Evolutionary conservation across 352 stramenopile species (phyloP).

Genomic region (Pythium monospermum): DNA sequence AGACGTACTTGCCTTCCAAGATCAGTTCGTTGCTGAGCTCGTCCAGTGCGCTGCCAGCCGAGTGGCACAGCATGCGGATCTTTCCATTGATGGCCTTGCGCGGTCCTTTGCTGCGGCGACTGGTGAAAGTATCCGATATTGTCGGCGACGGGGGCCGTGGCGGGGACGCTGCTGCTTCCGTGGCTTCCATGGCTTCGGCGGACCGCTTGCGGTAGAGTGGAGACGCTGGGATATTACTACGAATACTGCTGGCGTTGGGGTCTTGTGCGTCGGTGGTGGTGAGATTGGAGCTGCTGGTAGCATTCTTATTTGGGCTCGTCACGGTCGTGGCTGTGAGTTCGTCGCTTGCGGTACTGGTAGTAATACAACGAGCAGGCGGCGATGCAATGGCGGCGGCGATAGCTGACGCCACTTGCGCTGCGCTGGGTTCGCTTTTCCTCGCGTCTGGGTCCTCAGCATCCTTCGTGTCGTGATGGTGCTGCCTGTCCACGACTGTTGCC

Average conservation of each 20-base stretch:
- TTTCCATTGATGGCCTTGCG: constrained; percentile 86
- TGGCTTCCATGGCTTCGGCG: constrained; percentile 30
- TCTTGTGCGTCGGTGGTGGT: background rate
- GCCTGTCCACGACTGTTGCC: constrained; percentile 10
- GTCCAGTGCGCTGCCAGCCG: constrained; percentile 71
- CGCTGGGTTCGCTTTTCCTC: constrained; percentile 2
- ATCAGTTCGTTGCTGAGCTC: constrained; percentile 87
- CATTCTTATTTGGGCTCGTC: background rate
- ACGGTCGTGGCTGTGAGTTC: background rate
- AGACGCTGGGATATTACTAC: too few relatives aligned
- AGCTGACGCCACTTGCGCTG: background rate
- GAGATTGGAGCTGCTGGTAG: background rate
- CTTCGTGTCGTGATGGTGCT: constrained; percentile 12
- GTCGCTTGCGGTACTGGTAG: too few relatives aligned
- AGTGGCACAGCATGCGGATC: constrained; percentile 78
- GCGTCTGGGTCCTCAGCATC: too few relatives aligned
- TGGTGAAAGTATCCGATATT: background rate
- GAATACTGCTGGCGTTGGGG: background rate
- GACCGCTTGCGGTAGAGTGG: constrained; percentile 53
- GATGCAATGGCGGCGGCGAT: background rate
- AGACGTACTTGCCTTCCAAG: constrained; percentile 69
- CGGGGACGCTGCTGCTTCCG: background rate
- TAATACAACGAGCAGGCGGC: background rate
- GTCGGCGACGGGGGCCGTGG: background rate
- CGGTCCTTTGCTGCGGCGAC: constrained; percentile 34